Conservation (phyloP, 106 monocot genomes). For the Vanilla planifolia region DNA sequence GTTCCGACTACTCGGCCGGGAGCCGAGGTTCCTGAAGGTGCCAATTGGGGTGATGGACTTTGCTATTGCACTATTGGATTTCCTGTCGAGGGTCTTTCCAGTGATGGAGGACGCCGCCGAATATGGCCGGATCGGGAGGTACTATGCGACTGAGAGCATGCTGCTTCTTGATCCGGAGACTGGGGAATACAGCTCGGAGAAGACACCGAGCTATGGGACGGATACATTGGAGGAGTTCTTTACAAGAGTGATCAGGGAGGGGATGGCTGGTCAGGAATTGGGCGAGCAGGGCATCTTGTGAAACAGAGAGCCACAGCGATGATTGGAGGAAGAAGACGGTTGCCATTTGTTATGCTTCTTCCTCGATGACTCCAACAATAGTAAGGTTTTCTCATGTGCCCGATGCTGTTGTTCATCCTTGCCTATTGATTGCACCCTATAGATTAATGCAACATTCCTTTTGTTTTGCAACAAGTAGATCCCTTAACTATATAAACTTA, state of each 20-base stretch:
- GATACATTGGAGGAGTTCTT: conserved; percentile 94
- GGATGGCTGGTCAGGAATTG: conserved; percentile 88
- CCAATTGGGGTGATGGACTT: conserved; percentile 89
- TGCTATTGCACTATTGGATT: conserved; percentile 54
- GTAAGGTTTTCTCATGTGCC: too few relatives aligned
- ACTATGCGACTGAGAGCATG: conserved; percentile 94
- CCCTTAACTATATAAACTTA: too few relatives aligned
- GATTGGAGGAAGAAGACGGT: too few relatives aligned
- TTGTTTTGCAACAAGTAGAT: too few relatives aligned
- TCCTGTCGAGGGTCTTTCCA: conserved; percentile 51
- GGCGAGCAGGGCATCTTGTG: conserved; percentile 88
- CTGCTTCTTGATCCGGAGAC: conserved; percentile 70
- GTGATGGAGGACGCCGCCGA: conserved; percentile 78
- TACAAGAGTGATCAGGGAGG: conserved; percentile 59
- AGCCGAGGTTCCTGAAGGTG: conserved; percentile 91
- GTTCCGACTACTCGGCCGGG: conserved; percentile 56
- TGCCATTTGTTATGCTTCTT: too few relatives aligned
- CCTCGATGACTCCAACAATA: too few relatives aligned
- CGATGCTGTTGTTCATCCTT: too few relatives aligned
- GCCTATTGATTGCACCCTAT: too few relatives aligned
- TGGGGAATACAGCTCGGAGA: conserved; percentile 74
- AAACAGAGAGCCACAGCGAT: background rate
- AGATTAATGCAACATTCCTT: too few relatives aligned
- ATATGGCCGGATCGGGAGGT: conserved; percentile 83
- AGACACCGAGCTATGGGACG: conserved; percentile 89